Evolutionary conservation across 2,329 filamentous ascomycete genomes (phyloP).

Genomic region (Cladophialophora bantiana): DNA sequence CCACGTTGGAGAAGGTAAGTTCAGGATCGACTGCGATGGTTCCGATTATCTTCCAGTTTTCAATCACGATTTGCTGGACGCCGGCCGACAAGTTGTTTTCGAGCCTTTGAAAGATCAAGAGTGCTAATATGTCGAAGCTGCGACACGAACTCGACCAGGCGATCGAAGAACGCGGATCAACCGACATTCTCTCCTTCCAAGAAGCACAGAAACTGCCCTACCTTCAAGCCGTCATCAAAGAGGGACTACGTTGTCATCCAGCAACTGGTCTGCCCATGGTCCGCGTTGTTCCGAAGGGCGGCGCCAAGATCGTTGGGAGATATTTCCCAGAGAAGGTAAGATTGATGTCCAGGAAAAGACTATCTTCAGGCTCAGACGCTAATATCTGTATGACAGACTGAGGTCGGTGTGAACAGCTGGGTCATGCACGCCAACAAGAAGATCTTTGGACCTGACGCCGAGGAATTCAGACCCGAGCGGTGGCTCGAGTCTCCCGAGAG

Average conservation of each 20-base stretch:
- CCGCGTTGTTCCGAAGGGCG: conserved; percentile 63
- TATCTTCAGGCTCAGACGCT: not conserved
- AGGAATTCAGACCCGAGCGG: conserved; percentile 71
- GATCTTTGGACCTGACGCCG: conserved; percentile 57
- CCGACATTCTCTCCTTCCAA: conserved; percentile 58
- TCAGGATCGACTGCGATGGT: not conserved
- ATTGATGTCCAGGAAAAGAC: not conserved
- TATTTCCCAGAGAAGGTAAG: conserved; percentile 51
- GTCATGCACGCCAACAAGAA: conserved; percentile 55
- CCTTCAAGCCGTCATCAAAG: conserved; percentile 78
- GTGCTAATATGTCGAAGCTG: conserved; percentile 25
- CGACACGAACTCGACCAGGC: conserved; percentile 36
- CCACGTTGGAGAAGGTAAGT: conserved; percentile 29
- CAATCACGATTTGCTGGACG: not conserved
- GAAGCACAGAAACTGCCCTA: conserved; percentile 72
- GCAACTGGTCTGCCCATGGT: conserved; percentile 75
- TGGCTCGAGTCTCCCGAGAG: conserved; percentile 64
- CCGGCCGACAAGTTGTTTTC: not conserved
- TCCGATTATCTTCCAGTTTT: not conserved
- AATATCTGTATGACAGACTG: conserved; percentile 33
- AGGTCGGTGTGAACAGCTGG: conserved; percentile 55
- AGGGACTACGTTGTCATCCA: conserved; percentile 77
- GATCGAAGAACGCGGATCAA: conserved; percentile 46
- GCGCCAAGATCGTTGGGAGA: conserved; percentile 51
- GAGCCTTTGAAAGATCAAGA: not conserved